Evolutionary conservation across 169 alveolate species (phyloP).

Genomic region (Babesia sp.): DNA sequence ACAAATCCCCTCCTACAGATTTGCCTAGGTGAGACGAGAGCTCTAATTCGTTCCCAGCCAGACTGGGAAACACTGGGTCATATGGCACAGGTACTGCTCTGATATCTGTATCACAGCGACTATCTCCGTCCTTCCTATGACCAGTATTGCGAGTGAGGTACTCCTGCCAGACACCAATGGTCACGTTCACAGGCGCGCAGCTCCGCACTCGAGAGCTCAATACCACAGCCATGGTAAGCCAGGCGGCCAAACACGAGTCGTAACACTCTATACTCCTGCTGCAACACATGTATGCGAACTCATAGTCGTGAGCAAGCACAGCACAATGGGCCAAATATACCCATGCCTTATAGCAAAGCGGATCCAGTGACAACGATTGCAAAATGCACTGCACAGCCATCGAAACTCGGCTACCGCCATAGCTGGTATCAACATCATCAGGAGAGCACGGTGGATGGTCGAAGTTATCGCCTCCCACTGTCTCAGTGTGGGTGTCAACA

Average conservation of each 20-base stretch:
- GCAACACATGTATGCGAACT: slow-evolving; percentile 54
- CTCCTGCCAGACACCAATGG: slow-evolving; percentile 22
- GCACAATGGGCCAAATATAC: slow-evolving; percentile 60
- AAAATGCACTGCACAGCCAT: slow-evolving; percentile 3
- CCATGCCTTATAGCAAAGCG: slow-evolving; percentile 53
- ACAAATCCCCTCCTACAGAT: slow-evolving; percentile 42
- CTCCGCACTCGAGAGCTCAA: slow-evolving; percentile 37
- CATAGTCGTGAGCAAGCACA: slow-evolving; percentile 27
- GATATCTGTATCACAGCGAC: neutral
- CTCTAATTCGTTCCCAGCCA: neutral
- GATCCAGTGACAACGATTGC: slow-evolving; percentile 40
- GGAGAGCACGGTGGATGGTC: neutral
- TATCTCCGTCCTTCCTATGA: neutral
- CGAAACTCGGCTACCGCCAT: neutral
- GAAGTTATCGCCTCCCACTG: neutral
- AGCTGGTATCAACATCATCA: neutral
- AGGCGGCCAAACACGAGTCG: slow-evolving; percentile 52
- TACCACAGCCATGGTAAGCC: slow-evolving; percentile 45
- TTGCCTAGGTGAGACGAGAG: slow-evolving; percentile 8
- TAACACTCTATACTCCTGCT: slow-evolving; percentile 48
- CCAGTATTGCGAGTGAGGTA: neutral
- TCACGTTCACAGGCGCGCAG: slow-evolving; percentile 24
- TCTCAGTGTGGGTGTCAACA: neutral
- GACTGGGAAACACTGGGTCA: slow-evolving; percentile 34
- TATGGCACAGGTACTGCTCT: slow-evolving; percentile 26